phyloP scores from a whole-genome alignment of 1,284 basidiomycete species.

The Chondrostereum purpureum region DNA sequence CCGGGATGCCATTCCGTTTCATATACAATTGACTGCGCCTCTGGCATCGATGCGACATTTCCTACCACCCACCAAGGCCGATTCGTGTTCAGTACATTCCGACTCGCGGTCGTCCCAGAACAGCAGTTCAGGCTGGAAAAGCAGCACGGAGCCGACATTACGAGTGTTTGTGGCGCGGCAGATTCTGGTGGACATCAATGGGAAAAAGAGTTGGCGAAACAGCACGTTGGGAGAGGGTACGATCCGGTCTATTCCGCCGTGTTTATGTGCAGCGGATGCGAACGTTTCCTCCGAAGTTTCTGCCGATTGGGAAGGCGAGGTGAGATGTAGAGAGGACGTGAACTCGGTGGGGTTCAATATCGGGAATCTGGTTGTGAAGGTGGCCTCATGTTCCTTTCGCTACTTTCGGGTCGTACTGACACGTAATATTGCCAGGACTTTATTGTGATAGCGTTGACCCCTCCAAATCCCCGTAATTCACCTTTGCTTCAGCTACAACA shows the following conservation, averaged over 20 bases:
- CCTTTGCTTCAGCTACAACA: conserved; percentile 31
- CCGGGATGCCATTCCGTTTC: conserved; percentile 31
- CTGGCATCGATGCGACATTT: conserved; percentile 25
- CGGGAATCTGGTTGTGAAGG: conserved; percentile 29
- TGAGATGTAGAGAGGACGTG: conserved; percentile 26
- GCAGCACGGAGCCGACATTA: conserved; percentile 14
- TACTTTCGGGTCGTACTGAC: conserved; percentile 6
- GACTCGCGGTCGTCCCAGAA: conserved; percentile 7
- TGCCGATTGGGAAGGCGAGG: conserved; percentile 35
- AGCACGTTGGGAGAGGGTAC: conserved; percentile 26
- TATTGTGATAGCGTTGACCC: conserved; percentile 29
- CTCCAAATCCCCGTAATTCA: conserved; percentile 28
- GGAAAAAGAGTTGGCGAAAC: conserved; percentile 24
- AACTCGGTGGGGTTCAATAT: conserved; percentile 28
- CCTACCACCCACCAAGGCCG: conserved; percentile 19
- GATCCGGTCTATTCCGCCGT: conserved; percentile 27
- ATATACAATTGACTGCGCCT: conserved; percentile 30
- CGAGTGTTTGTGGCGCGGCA: conserved; percentile 30
- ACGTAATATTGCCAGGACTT: conserved; percentile 25
- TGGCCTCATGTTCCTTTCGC: conserved; percentile 14
- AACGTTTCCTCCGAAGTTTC: conserved; percentile 17
- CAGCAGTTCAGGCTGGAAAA: conserved; percentile 6
- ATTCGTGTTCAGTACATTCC: conserved; percentile 9
- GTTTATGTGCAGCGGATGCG: background rate
- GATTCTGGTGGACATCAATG: conserved; percentile 28